Evolutionary conservation across 2,329 filamentous ascomycete genomes (phyloP).

Genomic region (Diaporthe sp.): DNA sequence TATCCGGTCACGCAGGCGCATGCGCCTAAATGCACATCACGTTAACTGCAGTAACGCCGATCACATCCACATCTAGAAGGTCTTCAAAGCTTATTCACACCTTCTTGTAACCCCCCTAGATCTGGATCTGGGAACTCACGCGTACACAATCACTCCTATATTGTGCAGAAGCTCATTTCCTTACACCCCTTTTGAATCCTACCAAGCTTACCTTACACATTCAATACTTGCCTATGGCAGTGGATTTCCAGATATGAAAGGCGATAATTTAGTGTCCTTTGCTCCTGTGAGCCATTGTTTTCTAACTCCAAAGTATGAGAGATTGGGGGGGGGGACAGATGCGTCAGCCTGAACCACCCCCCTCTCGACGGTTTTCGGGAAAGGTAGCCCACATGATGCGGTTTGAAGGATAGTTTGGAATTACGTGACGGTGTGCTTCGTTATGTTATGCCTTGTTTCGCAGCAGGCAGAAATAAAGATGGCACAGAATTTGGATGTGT

Average conservation of each 20-base stretch:
- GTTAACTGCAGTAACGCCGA: neutral
- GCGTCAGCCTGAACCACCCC: no score
- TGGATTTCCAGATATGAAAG: neutral
- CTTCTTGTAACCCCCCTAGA: neutral
- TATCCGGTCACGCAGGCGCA: neutral
- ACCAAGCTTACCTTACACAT: neutral
- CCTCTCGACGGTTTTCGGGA: no score
- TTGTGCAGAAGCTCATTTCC: neutral
- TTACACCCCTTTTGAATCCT: neutral
- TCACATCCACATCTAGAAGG: slow-evolving; percentile 7
- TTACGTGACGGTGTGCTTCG: no score
- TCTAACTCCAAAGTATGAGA: neutral
- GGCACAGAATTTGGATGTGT: no score
- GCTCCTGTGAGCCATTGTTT: neutral
- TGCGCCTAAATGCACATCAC: neutral
- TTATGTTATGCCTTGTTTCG: no score
- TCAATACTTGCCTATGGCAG: no score
- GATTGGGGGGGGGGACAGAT: no score
- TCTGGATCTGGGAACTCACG: neutral
- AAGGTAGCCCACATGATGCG: no score
- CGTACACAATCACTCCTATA: neutral
- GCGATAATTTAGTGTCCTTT: neutral
- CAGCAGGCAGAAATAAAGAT: no score
- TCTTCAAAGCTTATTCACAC: slow-evolving; percentile 16
- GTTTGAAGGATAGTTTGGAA: no score